Evolutionary conservation across 2,329 filamentous ascomycete species (phyloP).

Genomic region (Trichoderma atroviride): DNA sequence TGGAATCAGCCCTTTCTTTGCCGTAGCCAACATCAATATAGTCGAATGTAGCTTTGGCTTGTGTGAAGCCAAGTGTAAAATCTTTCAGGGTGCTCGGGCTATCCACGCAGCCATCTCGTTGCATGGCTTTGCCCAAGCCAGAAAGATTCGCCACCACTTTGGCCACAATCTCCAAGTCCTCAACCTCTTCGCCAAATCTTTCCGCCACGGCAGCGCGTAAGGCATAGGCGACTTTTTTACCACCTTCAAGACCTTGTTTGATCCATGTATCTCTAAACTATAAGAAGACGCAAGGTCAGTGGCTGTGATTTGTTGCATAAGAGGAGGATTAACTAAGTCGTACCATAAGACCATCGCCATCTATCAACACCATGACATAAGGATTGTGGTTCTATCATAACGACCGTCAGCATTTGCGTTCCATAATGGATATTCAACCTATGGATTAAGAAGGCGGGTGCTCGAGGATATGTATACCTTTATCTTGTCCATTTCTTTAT

Average conservation of each 20-base stretch:
- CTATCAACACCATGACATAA: conserved; percentile 63
- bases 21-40: conserved; percentile 64
- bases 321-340: conserved; percentile 19
- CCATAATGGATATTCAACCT: background rate
- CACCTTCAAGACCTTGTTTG: conserved; percentile 57
- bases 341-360: conserved; percentile 65
- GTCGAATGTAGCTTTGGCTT: conserved; percentile 61
- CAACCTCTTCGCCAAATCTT: conserved; percentile 48
- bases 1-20: conserved; percentile 61
- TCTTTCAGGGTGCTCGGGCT: conserved; percentile 53
- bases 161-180: conserved; percentile 57
- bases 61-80: conserved; percentile 63
- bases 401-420: background rate
- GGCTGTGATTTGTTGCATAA: background rate
- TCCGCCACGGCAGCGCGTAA: conserved; percentile 53
- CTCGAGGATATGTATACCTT: conserved; percentile 47
- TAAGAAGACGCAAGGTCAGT: background rate
- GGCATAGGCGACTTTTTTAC: conserved; percentile 54
- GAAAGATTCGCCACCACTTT: conserved; percentile 60
- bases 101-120: conserved; percentile 50
- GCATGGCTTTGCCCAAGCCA: conserved; percentile 54
- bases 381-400: conserved; percentile 54
- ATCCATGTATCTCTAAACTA: conserved; percentile 62
- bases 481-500: conserved; percentile 45
- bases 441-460: conserved; percentile 1